Conservation (phyloP, 1,139 yeast genomes). For the Yamadazyma triangularis region DNA sequence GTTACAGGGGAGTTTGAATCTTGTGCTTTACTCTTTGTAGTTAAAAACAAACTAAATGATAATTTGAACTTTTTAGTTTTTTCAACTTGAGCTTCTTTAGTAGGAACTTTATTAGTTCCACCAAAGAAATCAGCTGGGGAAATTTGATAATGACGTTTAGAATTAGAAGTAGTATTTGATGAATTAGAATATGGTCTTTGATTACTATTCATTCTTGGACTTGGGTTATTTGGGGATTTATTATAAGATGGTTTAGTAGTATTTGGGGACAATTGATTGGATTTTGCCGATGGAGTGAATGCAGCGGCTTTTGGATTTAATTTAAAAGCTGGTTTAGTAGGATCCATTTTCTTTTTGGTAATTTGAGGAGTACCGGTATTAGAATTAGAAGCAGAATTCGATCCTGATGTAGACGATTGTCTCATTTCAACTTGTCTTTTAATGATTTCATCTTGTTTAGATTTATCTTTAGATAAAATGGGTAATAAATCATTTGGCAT, state of each 20-base stretch:
- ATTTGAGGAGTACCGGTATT: constrained; percentile 4
- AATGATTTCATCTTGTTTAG: constrained; percentile 58
- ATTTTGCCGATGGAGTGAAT: constrained; percentile 52
- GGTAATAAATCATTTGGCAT: constrained; percentile 77
- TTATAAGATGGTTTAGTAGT: constrained; percentile 15
- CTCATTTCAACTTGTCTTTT: constrained; percentile 16
- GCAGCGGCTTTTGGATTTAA: constrained; percentile 70
- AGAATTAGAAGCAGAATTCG: constrained; percentile 1
- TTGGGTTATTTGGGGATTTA: constrained; percentile 27
- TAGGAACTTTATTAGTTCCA: constrained; percentile 43
- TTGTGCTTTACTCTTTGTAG: constrained; percentile 32
- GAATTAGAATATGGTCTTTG: constrained; percentile 29
- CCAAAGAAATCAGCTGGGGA: constrained; percentile 49
- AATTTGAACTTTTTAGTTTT: constrained; percentile 33
- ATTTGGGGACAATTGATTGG: constrained; percentile 17
- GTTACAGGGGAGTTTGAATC: constrained; percentile 13
- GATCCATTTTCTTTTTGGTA: constrained; percentile 46
- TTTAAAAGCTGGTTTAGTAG: constrained; percentile 57
- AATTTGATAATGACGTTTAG: constrained; percentile 38
- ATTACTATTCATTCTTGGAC: constrained; percentile 27
- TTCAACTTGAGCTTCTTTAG: constrained; percentile 34
- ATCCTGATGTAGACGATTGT: constrained; percentile 1
- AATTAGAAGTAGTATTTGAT: constrained; percentile 13
- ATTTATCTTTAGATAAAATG: constrained; percentile 63
- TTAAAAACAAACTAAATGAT: constrained; percentile 56